These are phyloP conservation scores for Oryza brachyantha DNA, from an alignment of 176 grass and related monocot species.

Conservation along the genomic window DNA sequence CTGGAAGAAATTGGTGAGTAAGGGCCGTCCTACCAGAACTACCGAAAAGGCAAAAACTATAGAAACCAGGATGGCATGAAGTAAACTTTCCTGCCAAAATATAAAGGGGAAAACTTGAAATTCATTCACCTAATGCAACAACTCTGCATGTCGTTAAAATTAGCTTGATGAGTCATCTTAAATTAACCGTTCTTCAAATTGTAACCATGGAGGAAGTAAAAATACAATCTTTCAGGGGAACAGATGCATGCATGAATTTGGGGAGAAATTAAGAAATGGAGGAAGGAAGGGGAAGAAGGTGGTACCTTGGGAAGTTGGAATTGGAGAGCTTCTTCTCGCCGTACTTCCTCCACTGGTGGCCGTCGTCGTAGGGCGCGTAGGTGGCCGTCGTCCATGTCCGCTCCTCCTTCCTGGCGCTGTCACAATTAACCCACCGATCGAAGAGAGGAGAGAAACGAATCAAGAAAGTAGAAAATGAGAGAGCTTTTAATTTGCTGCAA, in stretches of 20 bases:
- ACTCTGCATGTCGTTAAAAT: not conserved
- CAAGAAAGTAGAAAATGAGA: not conserved
- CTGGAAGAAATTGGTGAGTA: not conserved
- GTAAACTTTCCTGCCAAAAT: not conserved
- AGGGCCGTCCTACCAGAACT: not conserved
- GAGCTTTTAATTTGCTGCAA: too few species aligned
- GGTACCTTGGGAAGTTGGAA: constrained; percentile 64
- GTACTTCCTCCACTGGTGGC: constrained; percentile 92
- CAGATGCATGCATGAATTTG: not conserved
- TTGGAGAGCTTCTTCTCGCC: constrained; percentile 82
- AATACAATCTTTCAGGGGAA: not conserved
- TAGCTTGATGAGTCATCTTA: not conserved
- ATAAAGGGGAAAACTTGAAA: not conserved
- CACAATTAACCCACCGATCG: not conserved
- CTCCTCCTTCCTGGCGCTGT: constrained; percentile 42
- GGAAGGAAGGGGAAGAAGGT: not conserved
- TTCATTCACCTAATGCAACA: not conserved
- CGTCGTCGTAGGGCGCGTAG: constrained; percentile 60
- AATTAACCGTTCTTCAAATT: too few species aligned
- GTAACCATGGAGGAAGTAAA: too few species aligned
- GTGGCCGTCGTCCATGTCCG: constrained; percentile 47
- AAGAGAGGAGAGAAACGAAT: not conserved
- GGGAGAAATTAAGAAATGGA: not conserved
- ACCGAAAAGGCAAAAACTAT: not conserved
- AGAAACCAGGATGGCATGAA: not conserved